Evolutionary conservation across 176 grass and related monocot species (phyloP).

Genomic region (Thinopyrum elongatum): DNA sequence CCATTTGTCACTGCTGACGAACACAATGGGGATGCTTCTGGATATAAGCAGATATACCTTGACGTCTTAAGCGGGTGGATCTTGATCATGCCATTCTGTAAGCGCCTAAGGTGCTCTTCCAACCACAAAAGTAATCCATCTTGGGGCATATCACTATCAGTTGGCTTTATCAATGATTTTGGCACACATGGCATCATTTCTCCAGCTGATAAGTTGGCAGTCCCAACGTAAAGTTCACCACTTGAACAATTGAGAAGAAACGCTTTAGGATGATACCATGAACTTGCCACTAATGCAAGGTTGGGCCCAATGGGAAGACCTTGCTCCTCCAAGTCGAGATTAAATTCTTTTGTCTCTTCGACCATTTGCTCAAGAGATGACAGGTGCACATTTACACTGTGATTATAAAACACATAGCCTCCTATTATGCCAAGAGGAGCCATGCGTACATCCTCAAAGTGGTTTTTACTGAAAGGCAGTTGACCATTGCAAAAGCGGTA

Average conservation of each 20-base stretch:
- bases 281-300: constrained; percentile 61
- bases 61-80: constrained; percentile 32
- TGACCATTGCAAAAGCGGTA: constrained; percentile 97
- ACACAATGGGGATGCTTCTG: constrained; percentile 66
- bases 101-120: constrained; percentile 77
- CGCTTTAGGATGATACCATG: constrained; percentile 50
- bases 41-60: constrained; percentile 83
- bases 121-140: constrained; percentile 95
- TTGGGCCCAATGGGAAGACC: constrained; percentile 34
- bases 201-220: constrained; percentile 40
- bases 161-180: constrained; percentile 52
- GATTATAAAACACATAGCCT: constrained; percentile 72
- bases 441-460: constrained; percentile 17
- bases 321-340: constrained; percentile 3
- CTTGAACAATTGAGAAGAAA: constrained; percentile 75
- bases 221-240: constrained; percentile 84
- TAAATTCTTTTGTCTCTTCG: constrained; percentile 44
- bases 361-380: constrained; percentile 70
- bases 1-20: constrained; percentile 69
- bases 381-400: constrained; percentile 70
- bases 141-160: constrained; percentile 49
- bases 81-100: constrained; percentile 76
- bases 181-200: constrained; percentile 86
- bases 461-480: constrained; percentile 30
- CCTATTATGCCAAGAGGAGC: constrained; percentile 71